A percentile compares a stretch with the other conserved stretches of the same genome.
These are phyloP conservation scores for Fusarium sp. DNA, from an alignment of 2,329 filamentous ascomycete species.

Conservation along the genomic window DNA sequence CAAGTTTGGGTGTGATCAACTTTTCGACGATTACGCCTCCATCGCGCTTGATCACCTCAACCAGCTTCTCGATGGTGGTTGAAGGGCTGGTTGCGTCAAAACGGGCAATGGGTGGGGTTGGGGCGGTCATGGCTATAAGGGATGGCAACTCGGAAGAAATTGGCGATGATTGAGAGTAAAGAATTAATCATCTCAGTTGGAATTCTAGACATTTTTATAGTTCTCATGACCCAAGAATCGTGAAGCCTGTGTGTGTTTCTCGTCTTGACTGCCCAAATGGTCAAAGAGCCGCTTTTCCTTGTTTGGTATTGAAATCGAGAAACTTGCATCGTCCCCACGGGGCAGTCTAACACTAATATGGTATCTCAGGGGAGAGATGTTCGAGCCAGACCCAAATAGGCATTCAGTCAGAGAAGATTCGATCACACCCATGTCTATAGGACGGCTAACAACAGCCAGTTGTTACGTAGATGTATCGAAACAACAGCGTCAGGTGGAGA, in stretches of 20 bases:
- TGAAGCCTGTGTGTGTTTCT: neutral
- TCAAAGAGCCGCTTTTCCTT: neutral
- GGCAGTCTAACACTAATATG: neutral
- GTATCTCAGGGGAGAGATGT: neutral
- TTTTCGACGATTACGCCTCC: slow-evolving; percentile 52
- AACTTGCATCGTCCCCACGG: neutral
- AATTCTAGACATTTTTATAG: neutral
- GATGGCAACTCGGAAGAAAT: neutral
- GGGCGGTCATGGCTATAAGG: neutral
- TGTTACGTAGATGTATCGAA: neutral
- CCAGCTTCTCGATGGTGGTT: neutral
- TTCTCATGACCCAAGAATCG: neutral
- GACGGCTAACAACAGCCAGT: neutral
- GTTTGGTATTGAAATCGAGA: neutral
- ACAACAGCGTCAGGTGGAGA: neutral
- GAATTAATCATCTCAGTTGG: neutral
- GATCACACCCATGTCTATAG: neutral
- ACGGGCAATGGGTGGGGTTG: neutral
- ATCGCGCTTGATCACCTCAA: slow-evolving; percentile 34
- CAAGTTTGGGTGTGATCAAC: slow-evolving; percentile 46
- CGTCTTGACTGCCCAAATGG: neutral
- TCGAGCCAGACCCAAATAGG: neutral
- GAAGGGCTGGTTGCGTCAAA: neutral
- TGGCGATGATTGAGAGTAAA: neutral
- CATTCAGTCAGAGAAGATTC: neutral